Conservation (phyloP, 495 filamentous ascomycete genomes). For the Thermochaetoides thermophila region DNA sequence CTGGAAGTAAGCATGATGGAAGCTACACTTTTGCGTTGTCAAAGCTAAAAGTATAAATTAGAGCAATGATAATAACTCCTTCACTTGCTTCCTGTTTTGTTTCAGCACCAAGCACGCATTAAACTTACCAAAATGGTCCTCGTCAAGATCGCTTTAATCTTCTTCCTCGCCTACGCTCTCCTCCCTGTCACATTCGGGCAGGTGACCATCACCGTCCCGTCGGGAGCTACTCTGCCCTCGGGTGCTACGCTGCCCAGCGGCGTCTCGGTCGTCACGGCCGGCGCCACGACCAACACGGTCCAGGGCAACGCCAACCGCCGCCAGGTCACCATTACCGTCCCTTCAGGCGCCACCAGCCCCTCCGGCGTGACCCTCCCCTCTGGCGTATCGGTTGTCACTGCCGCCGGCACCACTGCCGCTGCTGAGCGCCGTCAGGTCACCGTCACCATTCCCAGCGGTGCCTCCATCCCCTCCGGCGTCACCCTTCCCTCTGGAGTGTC, state of each 20-base stretch:
- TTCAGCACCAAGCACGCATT: too few relatives aligned
- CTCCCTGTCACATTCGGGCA: neutral
- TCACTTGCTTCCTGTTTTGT: too few relatives aligned
- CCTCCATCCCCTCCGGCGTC: too few relatives aligned
- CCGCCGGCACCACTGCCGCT: slow-evolving; percentile 5
- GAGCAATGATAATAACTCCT: too few relatives aligned
- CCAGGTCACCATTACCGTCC: slow-evolving; percentile 17
- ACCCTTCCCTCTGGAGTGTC: slow-evolving; percentile 18
- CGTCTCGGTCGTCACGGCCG: slow-evolving; percentile 5
- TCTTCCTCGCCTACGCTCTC: neutral
- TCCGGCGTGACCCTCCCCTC: slow-evolving; percentile 15
- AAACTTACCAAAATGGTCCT: too few relatives aligned
- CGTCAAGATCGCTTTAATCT: neutral
- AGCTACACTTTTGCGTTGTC: too few relatives aligned
- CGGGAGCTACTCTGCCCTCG: too few relatives aligned
- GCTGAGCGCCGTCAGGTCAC: slow-evolving; percentile 1
- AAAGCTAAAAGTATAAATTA: too few relatives aligned
- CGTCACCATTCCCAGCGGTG: neutral
- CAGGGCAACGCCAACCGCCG: too few relatives aligned
- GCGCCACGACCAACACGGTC: slow-evolving; percentile 4
- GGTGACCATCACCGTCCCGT: slow-evolving; percentile 4
- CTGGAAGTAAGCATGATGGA: too few relatives aligned
- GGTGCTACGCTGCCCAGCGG: too few relatives aligned
- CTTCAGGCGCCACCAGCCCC: slow-evolving; percentile 15
- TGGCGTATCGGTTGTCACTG: slow-evolving; percentile 8